Evolutionary conservation across 495 filamentous ascomycete genomes (phyloP).

Genomic region (Terfezia claveryi): DNA sequence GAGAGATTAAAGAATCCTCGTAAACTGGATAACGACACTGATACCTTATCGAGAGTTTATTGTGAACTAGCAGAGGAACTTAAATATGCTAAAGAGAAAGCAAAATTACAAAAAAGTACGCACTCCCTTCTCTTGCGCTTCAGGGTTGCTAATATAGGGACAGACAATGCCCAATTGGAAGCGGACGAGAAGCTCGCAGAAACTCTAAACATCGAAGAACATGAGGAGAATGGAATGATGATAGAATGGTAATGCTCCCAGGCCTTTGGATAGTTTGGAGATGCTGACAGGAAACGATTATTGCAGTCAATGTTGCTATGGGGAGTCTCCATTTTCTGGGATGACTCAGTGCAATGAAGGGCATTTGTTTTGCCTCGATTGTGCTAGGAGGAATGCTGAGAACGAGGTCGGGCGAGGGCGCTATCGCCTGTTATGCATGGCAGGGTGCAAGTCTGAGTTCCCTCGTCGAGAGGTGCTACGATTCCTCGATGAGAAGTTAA

Average conservation of each 20-base stretch:
- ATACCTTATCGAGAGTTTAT: conserved; percentile 8
- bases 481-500: conserved; percentile 35
- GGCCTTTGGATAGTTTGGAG: too few relatives aligned
- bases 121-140: not conserved
- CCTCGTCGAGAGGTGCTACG: conserved; percentile 23
- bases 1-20: conserved; percentile 15
- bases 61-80: conserved; percentile 11
- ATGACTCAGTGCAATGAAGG: conserved; percentile 43
- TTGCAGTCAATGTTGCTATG: conserved; percentile 38
- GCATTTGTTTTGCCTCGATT: conserved; percentile 51
- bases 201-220: conserved; percentile 14
- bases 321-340: conserved; percentile 38
- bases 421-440: conserved; percentile 36
- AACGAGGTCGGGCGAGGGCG: conserved; percentile 40
- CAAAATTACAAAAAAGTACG: conserved; percentile 15
- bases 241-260: conserved; percentile 28
- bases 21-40: conserved; percentile 7
- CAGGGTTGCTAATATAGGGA: not conserved
- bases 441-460: conserved; percentile 31
- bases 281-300: too few relatives aligned
- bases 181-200: conserved; percentile 13
- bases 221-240: conserved; percentile 28
- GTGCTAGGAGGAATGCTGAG: conserved; percentile 41
- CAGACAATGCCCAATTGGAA: conserved; percentile 12
- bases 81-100: conserved; percentile 9